phyloP scores from a whole-genome alignment of 1,139 yeast species.

The Arxiozyma telluris region DNA sequence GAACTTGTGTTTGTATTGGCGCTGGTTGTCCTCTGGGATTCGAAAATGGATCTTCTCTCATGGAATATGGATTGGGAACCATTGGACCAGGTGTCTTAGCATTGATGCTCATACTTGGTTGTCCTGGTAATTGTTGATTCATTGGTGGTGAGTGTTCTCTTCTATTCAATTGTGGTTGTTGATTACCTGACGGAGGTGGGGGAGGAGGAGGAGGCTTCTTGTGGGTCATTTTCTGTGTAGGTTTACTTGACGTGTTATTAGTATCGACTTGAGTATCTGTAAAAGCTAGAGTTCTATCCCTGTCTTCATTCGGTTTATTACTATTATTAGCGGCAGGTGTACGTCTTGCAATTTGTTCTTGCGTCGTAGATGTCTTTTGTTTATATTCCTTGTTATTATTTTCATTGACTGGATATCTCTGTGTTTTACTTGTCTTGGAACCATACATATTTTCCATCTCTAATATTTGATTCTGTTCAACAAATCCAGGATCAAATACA shows the following conservation, averaged over 20 bases:
- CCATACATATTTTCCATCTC: conserved; percentile 8
- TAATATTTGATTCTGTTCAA: conserved; percentile 20
- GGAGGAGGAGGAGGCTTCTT: conserved; percentile 2
- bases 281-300: neutral
- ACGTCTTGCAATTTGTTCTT: neutral
- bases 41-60: neutral
- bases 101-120: neutral
- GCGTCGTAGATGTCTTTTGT: neutral
- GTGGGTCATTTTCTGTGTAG: neutral
- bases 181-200: neutral
- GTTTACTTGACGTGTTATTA: neutral
- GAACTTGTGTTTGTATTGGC: neutral
- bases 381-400: neutral
- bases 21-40: neutral
- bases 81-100: neutral
- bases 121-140: neutral
- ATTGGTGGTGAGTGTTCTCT: neutral
- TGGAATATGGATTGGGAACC: conserved; percentile 1
- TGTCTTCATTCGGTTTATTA: too few relatives aligned
- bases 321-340: neutral
- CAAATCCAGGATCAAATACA: conserved; percentile 29
- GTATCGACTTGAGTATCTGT: neutral
- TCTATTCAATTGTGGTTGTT: conserved; percentile 1
- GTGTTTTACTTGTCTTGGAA: neutral
- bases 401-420: neutral